phyloP scores from a whole-genome alignment of 2,329 filamentous ascomycete genomes.

The Cadophora sp. region DNA sequence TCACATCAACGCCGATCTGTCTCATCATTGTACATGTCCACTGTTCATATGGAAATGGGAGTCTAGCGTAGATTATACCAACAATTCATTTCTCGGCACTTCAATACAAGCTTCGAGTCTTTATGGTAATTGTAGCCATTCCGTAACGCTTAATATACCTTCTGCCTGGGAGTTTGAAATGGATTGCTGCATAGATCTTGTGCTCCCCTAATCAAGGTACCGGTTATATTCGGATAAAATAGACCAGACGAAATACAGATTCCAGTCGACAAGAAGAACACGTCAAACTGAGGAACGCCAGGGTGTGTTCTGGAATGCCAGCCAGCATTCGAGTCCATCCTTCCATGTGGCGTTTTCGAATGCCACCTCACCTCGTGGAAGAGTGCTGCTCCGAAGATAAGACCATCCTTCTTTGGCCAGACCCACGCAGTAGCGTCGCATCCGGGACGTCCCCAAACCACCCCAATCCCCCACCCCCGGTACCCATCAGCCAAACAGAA shows the following conservation, averaged over 20 bases:
- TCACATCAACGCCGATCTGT: background rate
- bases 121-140: background rate
- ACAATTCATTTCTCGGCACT: background rate
- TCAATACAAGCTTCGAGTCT: background rate
- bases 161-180: background rate
- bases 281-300: background rate
- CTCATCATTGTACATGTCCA: background rate
- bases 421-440: background rate
- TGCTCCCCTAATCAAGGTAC: background rate
- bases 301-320: background rate
- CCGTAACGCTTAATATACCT: background rate
- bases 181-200: background rate
- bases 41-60: background rate
- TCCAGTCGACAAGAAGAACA: background rate
- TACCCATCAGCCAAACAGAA: background rate
- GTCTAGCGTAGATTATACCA: background rate
- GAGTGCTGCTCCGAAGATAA: background rate
- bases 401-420: background rate
- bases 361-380: constrained; percentile 5
- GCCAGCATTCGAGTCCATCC: background rate
- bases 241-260: background rate
- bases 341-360: constrained; percentile 3
- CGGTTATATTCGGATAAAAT: background rate
- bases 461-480: background rate
- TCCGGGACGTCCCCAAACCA: background rate